A percentile compares a stretch with the other conserved stretches of the same genome.
These are phyloP conservation scores for Aspergillus terreus DNA, from an alignment of 2,329 filamentous ascomycete species.

Conservation along the genomic window DNA sequence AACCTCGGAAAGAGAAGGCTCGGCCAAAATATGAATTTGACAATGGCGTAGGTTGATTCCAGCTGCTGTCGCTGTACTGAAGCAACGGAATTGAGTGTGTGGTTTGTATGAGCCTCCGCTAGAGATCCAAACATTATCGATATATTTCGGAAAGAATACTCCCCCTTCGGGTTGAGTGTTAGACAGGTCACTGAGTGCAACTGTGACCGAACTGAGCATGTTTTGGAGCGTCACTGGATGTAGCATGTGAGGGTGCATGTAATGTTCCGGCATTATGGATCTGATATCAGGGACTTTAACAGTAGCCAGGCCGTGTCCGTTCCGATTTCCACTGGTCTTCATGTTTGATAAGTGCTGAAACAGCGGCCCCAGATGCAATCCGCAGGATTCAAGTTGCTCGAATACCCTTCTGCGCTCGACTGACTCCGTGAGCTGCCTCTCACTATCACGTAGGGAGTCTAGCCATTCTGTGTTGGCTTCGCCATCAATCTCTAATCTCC, in stretches of 20 bases:
- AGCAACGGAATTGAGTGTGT: neutral
- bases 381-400: slow-evolving; percentile 11
- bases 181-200: slow-evolving; percentile 20
- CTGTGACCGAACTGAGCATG: slow-evolving; percentile 29
- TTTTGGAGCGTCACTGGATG: slow-evolving; percentile 36
- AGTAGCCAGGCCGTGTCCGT: slow-evolving; percentile 18
- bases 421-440: too few species aligned
- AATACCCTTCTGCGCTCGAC: slow-evolving; percentile 21
- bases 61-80: neutral
- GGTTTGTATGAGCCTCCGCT: neutral
- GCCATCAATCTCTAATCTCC: neutral
- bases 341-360: slow-evolving; percentile 28
- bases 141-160: neutral
- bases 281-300: slow-evolving; percentile 27
- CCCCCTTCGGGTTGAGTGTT: neutral
- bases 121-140: neutral
- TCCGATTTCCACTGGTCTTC: slow-evolving; percentile 12
- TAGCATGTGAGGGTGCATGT: slow-evolving; percentile 30
- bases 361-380: slow-evolving; percentile 27
- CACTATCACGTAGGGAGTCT: too few species aligned
- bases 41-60: neutral
- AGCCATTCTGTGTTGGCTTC: neutral
- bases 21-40: neutral
- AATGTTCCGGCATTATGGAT: slow-evolving; percentile 31
- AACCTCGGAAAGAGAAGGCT: neutral